Evolutionary conservation across 768 basidiomycete species (phyloP).

Genomic region (Hortiboletus flavorubellus): DNA sequence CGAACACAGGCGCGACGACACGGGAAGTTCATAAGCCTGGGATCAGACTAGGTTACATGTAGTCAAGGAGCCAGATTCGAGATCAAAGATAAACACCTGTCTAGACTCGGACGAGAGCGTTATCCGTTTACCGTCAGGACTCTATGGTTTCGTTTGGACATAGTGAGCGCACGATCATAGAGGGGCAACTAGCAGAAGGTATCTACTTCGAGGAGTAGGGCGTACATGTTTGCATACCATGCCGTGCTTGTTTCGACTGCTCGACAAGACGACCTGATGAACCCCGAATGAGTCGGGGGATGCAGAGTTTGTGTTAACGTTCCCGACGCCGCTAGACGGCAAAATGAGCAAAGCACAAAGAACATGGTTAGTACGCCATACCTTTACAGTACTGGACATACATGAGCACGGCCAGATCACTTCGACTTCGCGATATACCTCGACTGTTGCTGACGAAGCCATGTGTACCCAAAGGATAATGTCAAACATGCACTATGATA

Average conservation of each 20-base stretch:
- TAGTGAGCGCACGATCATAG: not conserved
- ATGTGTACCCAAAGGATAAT: too few relatives aligned
- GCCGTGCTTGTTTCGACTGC: slow-evolving; percentile 74
- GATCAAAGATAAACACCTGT: slow-evolving; percentile 84
- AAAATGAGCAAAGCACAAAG: too few relatives aligned
- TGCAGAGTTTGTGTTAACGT: slow-evolving; percentile 70
- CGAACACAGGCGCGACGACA: not conserved
- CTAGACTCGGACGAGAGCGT: slow-evolving; percentile 84
- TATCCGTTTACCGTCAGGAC: slow-evolving; percentile 80
- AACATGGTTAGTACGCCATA: too few relatives aligned
- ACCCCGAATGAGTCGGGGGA: slow-evolving; percentile 64
- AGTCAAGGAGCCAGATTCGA: slow-evolving; percentile 60
- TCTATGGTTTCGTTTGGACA: slow-evolving; percentile 43
- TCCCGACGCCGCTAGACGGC: slow-evolving; percentile 58
- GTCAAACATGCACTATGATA: too few relatives aligned
- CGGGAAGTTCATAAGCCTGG: not conserved
- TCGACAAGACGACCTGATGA: slow-evolving; percentile 52
- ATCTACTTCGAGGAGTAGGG: slow-evolving; percentile 13
- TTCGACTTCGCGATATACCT: too few relatives aligned
- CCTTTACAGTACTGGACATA: too few relatives aligned
- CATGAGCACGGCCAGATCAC: too few relatives aligned
- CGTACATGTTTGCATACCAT: slow-evolving; percentile 70
- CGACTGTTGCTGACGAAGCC: too few relatives aligned
- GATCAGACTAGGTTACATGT: slow-evolving; percentile 19
- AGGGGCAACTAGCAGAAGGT: not conserved